Evolutionary conservation across 1,139 yeast species (phyloP).

Genomic region (Suhomyces wounanorum): DNA sequence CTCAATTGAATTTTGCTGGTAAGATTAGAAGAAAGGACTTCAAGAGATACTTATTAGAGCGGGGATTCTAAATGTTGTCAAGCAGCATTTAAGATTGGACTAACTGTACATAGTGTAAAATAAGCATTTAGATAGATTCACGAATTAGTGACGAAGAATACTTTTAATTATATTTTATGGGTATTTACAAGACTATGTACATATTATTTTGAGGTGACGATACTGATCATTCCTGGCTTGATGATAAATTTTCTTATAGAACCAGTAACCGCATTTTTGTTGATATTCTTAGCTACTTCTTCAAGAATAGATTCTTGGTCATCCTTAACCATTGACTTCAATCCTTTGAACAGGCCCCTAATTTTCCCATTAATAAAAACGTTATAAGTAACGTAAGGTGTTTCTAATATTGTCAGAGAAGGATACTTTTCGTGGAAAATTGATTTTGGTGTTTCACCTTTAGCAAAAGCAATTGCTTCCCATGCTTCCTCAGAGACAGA

Average conservation of each 20-base stretch:
- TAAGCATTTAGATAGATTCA: slow-evolving; percentile 9
- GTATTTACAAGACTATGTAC: slow-evolving; percentile 6
- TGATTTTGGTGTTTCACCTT: slow-evolving; percentile 31
- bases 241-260: slow-evolving; percentile 25
- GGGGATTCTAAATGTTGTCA: slow-evolving; percentile 28
- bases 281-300: slow-evolving; percentile 12
- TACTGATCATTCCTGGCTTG: slow-evolving; percentile 33
- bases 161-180: neutral
- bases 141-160: neutral
- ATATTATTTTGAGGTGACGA: slow-evolving; percentile 18
- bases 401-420: slow-evolving; percentile 33
- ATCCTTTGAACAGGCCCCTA: slow-evolving; percentile 48
- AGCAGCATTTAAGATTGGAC: neutral
- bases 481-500: slow-evolving; percentile 81
- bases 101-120: slow-evolving; percentile 21
- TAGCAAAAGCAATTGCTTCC: slow-evolving; percentile 48
- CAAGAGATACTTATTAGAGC: slow-evolving; percentile 33
- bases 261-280: slow-evolving; percentile 8
- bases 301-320: slow-evolving; percentile 28
- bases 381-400: slow-evolving; percentile 43
- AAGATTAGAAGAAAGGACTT: slow-evolving; percentile 39
- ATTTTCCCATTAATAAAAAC: slow-evolving; percentile 73
- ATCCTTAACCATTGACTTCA: slow-evolving; percentile 31
- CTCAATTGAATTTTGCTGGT: slow-evolving; percentile 41
- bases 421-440: slow-evolving; percentile 63